Evolutionary conservation across 108 stramenopile genomes (phyloP).

Genomic region (Conticribra weissflogii): DNA sequence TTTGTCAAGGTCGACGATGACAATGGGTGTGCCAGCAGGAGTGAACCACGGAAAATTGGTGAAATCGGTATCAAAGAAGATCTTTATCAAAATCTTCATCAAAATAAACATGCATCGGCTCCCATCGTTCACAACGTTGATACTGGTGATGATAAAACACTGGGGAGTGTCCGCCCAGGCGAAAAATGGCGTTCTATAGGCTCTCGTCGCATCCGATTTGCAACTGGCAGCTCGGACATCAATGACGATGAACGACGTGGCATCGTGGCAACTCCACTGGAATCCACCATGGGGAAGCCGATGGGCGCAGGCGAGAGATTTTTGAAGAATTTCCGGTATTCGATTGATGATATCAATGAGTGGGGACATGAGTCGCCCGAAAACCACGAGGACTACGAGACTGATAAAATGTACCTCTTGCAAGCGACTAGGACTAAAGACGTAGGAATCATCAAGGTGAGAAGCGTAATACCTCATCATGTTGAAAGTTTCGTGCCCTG

Average conservation of each 20-base stretch:
- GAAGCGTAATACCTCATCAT: no score
- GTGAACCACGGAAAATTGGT: no score
- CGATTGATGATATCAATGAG: not conserved
- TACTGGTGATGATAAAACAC: not conserved
- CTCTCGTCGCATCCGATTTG: slow-evolving; percentile 9
- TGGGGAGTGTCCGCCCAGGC: not conserved
- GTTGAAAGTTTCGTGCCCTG: no score
- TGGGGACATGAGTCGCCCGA: slow-evolving; percentile 2
- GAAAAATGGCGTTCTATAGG: slow-evolving; percentile 3
- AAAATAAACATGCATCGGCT: no score
- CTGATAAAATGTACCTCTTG: slow-evolving; percentile 24
- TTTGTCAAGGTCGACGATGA: no score
- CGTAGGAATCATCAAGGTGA: slow-evolving; percentile 7
- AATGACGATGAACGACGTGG: slow-evolving; percentile 10
- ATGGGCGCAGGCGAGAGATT: slow-evolving; percentile 8
- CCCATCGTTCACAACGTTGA: no score
- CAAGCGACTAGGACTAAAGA: slow-evolving; percentile 7
- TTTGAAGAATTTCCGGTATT: slow-evolving; percentile 5
- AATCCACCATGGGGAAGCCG: not conserved
- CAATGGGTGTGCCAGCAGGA: no score
- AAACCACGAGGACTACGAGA: not conserved
- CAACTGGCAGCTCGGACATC: not conserved
- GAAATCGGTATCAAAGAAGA: no score
- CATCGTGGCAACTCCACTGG: slow-evolving; percentile 12
- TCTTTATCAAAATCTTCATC: no score